These are phyloP conservation scores for Dendryphion nanum DNA, from an alignment of 2,329 filamentous ascomycete species.

Conservation along the genomic window DNA sequence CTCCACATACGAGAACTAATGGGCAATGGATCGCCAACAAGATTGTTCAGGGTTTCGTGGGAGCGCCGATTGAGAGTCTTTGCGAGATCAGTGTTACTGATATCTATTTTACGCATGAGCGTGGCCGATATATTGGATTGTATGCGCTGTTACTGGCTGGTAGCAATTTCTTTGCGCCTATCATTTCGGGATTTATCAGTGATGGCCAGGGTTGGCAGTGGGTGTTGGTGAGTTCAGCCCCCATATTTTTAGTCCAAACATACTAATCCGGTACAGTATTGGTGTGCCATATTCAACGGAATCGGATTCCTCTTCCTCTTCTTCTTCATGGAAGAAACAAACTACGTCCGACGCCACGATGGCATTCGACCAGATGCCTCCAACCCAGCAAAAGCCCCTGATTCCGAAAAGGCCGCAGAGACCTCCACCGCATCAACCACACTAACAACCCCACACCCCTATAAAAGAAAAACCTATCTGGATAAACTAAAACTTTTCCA, in stretches of 20 bases:
- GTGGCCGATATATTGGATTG: constrained; percentile 30
- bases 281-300: constrained; percentile 54
- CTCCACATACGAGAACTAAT: constrained; percentile 29
- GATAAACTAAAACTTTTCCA: constrained; percentile 34
- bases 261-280: too few relatives aligned
- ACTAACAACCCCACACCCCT: not conserved
- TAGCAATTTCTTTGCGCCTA: constrained; percentile 38
- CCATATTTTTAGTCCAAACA: too few relatives aligned
- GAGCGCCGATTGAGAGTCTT: constrained; percentile 50
- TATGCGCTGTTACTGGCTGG: constrained; percentile 34
- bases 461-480: constrained; percentile 27
- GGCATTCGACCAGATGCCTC: constrained; percentile 1
- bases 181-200: constrained; percentile 37
- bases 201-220: constrained; percentile 37
- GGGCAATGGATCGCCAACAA: constrained; percentile 50
- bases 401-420: constrained; percentile 1
- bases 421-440: not conserved
- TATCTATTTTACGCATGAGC: constrained; percentile 36
- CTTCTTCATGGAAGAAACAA: constrained; percentile 62
- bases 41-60: constrained; percentile 49
- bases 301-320: constrained; percentile 53
- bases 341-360: constrained; percentile 44
- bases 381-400: not conserved
- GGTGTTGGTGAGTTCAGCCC: constrained; percentile 25
- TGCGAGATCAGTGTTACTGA: constrained; percentile 49